phyloP scores from a whole-genome alignment of 768 basidiomycete genomes.

The Macrolepiota dolichaula region DNA sequence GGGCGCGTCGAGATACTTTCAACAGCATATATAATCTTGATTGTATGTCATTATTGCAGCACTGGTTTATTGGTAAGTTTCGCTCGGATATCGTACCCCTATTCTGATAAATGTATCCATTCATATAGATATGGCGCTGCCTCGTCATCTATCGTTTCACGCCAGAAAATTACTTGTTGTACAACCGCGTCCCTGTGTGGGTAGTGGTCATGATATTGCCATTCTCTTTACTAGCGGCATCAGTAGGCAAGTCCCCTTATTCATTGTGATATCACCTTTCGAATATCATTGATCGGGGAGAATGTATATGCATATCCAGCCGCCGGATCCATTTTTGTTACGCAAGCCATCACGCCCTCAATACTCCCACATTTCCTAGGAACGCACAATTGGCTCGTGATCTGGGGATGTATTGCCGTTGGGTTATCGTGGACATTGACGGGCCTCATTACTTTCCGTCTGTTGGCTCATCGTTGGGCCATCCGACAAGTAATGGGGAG shows the following conservation, averaged over 20 bases:
- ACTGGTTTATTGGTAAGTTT: background rate
- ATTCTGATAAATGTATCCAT: background rate
- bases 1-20: background rate
- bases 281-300: no score
- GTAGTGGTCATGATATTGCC: background rate
- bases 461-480: background rate
- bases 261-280: no score
- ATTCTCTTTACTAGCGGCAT: background rate
- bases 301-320: background rate
- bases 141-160: background rate
- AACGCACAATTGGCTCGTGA: background rate
- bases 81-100: background rate
- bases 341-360: background rate
- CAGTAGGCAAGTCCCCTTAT: background rate
- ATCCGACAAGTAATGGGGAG: background rate
- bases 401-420: background rate
- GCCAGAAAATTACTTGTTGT: background rate
- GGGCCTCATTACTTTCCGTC: background rate
- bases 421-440: background rate
- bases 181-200: background rate
- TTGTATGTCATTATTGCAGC: background rate
- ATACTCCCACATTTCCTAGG: background rate
- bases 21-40: background rate
- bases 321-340: background rate
- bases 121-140: background rate